These are phyloP conservation scores for Sphagnum fallax DNA, from an alignment of 228 moss, liverwort and hornwort species.

Conservation along the genomic window DNA sequence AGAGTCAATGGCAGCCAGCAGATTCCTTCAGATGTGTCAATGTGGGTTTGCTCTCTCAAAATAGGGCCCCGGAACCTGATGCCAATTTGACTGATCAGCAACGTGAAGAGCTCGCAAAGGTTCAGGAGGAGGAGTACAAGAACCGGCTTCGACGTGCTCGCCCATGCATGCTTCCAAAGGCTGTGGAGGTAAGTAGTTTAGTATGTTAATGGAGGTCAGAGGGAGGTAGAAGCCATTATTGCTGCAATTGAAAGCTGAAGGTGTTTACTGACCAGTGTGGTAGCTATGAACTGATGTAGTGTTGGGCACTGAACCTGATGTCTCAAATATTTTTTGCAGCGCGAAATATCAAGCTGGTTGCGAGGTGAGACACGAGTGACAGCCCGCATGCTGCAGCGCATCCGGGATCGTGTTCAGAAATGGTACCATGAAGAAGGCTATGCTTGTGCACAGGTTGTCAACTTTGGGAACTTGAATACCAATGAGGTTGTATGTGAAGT, in stretches of 20 bases:
- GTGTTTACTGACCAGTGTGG: too few species aligned
- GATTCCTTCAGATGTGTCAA: conserved; percentile 94
- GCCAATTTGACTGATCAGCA: conserved; percentile 84
- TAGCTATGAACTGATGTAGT: too few species aligned
- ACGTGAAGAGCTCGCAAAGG: conserved; percentile 83
- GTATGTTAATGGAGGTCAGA: neutral
- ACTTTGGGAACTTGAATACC: conserved; percentile 87
- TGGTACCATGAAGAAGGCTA: conserved; percentile 99
- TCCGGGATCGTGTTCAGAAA: conserved; percentile 86
- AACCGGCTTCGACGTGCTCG: conserved; percentile 77
- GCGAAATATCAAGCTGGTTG: conserved; percentile 88
- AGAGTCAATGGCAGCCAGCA: conserved; percentile 97
- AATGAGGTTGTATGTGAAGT: conserved; percentile 96
- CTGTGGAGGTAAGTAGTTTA: conserved; percentile 46
- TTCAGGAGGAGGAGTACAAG: conserved; percentile 96
- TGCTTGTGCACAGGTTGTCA: conserved; percentile 91
- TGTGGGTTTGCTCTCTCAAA: conserved; percentile 88
- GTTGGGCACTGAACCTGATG: too few species aligned
- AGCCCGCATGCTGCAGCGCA: conserved; percentile 88
- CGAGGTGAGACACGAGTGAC: conserved; percentile 84
- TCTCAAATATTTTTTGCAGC: conserved; percentile 10
- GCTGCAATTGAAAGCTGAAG: neutral
- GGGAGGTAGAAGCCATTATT: neutral
- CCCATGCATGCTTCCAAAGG: conserved; percentile 90
- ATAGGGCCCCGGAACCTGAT: conserved; percentile 62